Conservation (phyloP, 192 early-diverging fungal genomes). For the Coemansia pectinata region DNA sequence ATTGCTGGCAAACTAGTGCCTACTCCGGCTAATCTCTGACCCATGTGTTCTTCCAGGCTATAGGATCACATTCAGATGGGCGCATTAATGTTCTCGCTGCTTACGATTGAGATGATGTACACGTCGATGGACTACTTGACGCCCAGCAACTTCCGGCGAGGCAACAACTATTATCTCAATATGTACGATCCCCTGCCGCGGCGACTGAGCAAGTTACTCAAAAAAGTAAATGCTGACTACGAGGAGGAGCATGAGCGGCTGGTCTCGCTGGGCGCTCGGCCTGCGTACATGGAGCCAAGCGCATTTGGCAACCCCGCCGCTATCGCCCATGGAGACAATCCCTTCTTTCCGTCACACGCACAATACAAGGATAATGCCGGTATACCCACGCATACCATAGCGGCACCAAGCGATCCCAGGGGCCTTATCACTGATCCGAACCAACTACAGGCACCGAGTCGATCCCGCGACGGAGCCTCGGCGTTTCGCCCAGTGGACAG, state of each 20-base stretch:
- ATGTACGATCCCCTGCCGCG: constrained; percentile 44
- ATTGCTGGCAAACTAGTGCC: not conserved
- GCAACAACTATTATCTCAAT: constrained; percentile 39
- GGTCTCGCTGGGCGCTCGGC: constrained; percentile 14
- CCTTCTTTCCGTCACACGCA: not conserved
- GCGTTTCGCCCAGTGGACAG: not conserved
- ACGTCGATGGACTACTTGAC: constrained; percentile 56
- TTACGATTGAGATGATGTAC: constrained; percentile 55
- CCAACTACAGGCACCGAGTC: not conserved
- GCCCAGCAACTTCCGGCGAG: constrained; percentile 44
- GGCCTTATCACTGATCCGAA: not conserved
- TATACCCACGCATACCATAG: not conserved
- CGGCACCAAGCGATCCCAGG: not conserved
- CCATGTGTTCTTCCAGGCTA: not conserved
- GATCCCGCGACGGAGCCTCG: not conserved
- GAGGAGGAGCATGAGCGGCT: constrained; percentile 42
- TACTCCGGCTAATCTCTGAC: constrained; percentile 5
- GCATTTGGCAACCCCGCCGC: not conserved
- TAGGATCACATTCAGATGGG: constrained; percentile 54
- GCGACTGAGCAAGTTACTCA: constrained; percentile 34
- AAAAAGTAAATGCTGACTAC: constrained; percentile 36
- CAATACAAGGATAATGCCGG: not conserved
- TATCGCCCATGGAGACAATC: not conserved
- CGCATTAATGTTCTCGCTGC: constrained; percentile 52
- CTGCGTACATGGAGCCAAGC: not conserved